Evolutionary conservation across 1,139 yeast species (phyloP).

Genomic region (Candida gigantensis): DNA sequence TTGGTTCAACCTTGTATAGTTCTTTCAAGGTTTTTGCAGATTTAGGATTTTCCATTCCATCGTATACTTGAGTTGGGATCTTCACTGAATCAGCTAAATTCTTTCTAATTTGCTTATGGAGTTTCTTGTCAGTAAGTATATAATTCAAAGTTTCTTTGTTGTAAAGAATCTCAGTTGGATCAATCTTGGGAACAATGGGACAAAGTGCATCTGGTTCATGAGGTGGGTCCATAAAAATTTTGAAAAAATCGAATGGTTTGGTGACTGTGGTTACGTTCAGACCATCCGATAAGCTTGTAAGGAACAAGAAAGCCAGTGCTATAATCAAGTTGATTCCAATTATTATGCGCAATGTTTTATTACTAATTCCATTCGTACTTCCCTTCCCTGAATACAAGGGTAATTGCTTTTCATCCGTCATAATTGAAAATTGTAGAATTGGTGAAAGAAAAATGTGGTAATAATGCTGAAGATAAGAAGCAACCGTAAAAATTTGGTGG

Average conservation of each 20-base stretch:
- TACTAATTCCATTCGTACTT: too few relatives aligned
- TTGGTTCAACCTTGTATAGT: slow-evolving; percentile 27
- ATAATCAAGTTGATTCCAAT: not conserved
- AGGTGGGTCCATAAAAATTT: not conserved
- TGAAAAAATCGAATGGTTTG: not conserved
- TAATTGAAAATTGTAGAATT: not conserved
- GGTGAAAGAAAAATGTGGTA: not conserved
- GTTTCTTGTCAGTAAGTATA: slow-evolving; percentile 39
- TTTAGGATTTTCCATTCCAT: slow-evolving; percentile 38
- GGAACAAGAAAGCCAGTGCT: too few relatives aligned
- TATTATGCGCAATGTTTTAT: too few relatives aligned
- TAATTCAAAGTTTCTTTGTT: slow-evolving; percentile 24
- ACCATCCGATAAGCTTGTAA: not conserved
- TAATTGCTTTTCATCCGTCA: not conserved
- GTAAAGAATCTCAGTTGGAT: slow-evolving; percentile 27
- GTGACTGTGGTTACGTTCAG: not conserved
- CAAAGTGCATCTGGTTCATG: slow-evolving; percentile 31
- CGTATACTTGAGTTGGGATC: slow-evolving; percentile 64
- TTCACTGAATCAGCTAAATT: slow-evolving; percentile 57
- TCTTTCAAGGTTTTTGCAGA: slow-evolving; percentile 24
- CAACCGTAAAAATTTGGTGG: not conserved
- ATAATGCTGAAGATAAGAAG: not conserved
- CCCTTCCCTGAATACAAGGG: not conserved
- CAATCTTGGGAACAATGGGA: slow-evolving; percentile 34
- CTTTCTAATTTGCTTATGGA: slow-evolving; percentile 38